Conservation (phyloP, 75 land plant species). For the Larix kaempferi region DNA sequence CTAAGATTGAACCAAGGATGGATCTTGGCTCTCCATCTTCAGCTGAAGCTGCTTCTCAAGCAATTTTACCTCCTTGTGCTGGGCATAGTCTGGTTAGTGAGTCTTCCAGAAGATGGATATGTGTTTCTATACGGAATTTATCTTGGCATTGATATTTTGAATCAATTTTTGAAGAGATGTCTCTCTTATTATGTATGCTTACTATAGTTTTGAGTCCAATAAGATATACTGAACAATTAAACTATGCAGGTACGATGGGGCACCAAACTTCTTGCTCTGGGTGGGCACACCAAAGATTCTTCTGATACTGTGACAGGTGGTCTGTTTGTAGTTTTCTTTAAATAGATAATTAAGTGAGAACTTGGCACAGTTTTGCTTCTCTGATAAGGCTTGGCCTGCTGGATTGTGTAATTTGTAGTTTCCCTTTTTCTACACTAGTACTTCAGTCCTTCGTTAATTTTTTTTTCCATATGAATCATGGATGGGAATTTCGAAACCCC, state of each 20-base stretch:
- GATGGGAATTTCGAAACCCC: no score
- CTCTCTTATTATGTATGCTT: slow-evolving; percentile 7
- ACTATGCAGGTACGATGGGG: slow-evolving; percentile 63
- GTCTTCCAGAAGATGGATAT: not conserved
- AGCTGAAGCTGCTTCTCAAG: slow-evolving; percentile 11
- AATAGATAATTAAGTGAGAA: not conserved
- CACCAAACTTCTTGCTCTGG: slow-evolving; percentile 66
- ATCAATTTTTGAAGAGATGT: not conserved
- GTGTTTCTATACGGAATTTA: not conserved
- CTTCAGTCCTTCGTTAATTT: no score
- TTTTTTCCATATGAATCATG: no score
- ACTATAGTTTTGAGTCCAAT: not conserved
- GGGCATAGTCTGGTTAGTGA: slow-evolving; percentile 75
- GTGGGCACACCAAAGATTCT: slow-evolving; percentile 62
- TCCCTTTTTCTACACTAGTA: no score
- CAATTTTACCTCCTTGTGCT: slow-evolving; percentile 63
- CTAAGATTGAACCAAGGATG: slow-evolving; percentile 43
- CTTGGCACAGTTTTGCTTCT: not conserved
- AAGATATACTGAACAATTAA: slow-evolving; percentile 2
- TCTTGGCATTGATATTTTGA: not conserved
- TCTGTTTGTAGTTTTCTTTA: not conserved
- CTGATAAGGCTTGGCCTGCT: not conserved
- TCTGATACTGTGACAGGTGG: slow-evolving; percentile 60
- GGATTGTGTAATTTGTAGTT: no score
- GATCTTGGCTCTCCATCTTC: slow-evolving; percentile 17